Evolutionary conservation across 495 filamentous ascomycete genomes (phyloP).

Genomic region (Haplographium delicatum): DNA sequence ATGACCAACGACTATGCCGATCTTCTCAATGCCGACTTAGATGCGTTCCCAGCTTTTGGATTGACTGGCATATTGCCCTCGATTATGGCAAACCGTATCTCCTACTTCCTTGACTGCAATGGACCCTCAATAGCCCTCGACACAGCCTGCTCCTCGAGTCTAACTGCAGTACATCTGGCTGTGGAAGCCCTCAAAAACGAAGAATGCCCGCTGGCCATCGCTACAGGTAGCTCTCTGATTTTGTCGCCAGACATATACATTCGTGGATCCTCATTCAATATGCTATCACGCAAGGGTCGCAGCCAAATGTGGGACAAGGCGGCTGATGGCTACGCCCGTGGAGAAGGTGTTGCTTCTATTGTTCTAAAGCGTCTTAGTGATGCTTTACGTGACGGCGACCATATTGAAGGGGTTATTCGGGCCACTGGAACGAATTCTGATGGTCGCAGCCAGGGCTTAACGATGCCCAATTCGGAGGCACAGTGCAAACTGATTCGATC

Average conservation of each 20-base stretch:
- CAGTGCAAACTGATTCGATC: constrained; percentile 50
- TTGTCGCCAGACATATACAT: constrained; percentile 18
- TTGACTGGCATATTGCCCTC: constrained; percentile 38
- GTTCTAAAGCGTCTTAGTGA: constrained; percentile 54
- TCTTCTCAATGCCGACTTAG: constrained; percentile 21
- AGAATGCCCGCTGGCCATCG: constrained; percentile 35
- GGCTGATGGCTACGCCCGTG: constrained; percentile 62
- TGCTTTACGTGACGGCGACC: constrained; percentile 49
- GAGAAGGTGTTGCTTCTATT: constrained; percentile 54
- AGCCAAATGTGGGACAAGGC: constrained; percentile 56
- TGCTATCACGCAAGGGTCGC: constrained; percentile 34
- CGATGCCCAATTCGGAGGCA: constrained; percentile 48
- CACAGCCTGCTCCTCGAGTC: constrained; percentile 79
- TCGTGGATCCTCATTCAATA: constrained; percentile 17
- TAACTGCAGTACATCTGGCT: constrained; percentile 59
- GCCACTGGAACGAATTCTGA: constrained; percentile 54
- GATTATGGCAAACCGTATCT: constrained; percentile 56
- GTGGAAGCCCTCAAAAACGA: constrained; percentile 69
- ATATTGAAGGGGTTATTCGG: constrained; percentile 56
- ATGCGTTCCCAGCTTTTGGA: constrained; percentile 27
- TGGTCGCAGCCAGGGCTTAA: constrained; percentile 43
- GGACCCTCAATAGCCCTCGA: constrained; percentile 67
- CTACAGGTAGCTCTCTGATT: constrained; percentile 5
- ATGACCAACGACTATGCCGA: neutral
- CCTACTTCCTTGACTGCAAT: constrained; percentile 49